These are phyloP conservation scores for Zygoascus biomembranicola DNA, from an alignment of 805 yeast species.

Conservation along the genomic window DNA sequence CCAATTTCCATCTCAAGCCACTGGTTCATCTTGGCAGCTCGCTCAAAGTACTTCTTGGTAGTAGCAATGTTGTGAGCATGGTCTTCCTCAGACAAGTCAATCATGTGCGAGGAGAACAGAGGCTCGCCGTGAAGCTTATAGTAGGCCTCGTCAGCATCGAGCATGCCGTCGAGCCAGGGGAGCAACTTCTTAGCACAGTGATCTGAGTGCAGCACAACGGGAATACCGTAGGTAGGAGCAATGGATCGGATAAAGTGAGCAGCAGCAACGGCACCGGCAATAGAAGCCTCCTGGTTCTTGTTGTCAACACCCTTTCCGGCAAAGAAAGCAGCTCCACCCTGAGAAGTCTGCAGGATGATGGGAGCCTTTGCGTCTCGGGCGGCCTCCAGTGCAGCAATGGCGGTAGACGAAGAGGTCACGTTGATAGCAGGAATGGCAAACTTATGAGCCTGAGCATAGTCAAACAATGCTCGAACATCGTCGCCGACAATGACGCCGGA, in stretches of 20 bases:
- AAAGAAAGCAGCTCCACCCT: slow-evolving; percentile 99
- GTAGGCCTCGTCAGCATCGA: slow-evolving; percentile 92
- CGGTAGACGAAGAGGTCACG: slow-evolving; percentile 96
- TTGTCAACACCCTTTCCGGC: slow-evolving; percentile 99
- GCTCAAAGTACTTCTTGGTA: slow-evolving; percentile 89
- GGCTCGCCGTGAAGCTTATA: slow-evolving; percentile 85
- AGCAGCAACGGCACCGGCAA: slow-evolving; percentile 93
- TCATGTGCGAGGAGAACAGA: slow-evolving; percentile 97
- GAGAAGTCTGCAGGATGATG: slow-evolving; percentile 92
- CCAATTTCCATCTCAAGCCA: slow-evolving; percentile 99
- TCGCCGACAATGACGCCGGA: slow-evolving; percentile 99
- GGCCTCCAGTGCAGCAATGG: slow-evolving; percentile 93
- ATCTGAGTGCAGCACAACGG: slow-evolving; percentile 95
- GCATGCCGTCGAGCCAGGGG: slow-evolving; percentile 99
- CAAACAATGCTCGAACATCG: slow-evolving; percentile 71
- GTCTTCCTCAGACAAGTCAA: slow-evolving; percentile 92
- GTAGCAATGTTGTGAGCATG: slow-evolving; percentile 93
- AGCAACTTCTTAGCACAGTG: slow-evolving; percentile 98
- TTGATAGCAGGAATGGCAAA: slow-evolving; percentile 98
- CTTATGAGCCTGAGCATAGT: slow-evolving; percentile 85
- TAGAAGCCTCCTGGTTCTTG: slow-evolving; percentile 88
- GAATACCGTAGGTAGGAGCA: slow-evolving; percentile 95
- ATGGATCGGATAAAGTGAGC: slow-evolving; percentile 95
- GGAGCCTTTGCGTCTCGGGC: slow-evolving; percentile 93
- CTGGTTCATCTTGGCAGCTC: slow-evolving; percentile 90